These are phyloP conservation scores for Mycena vulgaris DNA, from an alignment of 768 basidiomycete species.

Conservation along the genomic window DNA sequence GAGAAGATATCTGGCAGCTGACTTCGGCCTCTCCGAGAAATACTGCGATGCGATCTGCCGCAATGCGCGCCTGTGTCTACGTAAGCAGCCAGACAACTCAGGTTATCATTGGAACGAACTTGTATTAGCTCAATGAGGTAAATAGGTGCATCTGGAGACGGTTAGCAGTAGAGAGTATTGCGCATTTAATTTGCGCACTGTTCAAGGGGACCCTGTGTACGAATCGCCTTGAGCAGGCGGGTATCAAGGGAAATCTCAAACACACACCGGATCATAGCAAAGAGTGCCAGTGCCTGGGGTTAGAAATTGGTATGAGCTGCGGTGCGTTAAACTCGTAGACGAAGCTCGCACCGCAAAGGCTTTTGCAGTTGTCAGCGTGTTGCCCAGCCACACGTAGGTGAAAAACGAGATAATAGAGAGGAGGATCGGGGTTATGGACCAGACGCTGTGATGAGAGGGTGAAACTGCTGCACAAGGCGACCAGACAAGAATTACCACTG, in stretches of 20 bases:
- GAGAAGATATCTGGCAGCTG: constrained; percentile 73
- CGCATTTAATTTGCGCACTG: neutral
- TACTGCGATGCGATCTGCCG: constrained; percentile 78
- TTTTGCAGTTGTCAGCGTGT: constrained; percentile 81
- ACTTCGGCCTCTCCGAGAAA: constrained; percentile 84
- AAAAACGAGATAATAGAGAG: constrained; percentile 89
- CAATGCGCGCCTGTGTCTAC: constrained; percentile 67
- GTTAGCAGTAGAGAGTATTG: neutral
- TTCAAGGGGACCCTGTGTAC: constrained; percentile 21
- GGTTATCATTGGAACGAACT: constrained; percentile 42
- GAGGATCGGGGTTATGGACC: constrained; percentile 83
- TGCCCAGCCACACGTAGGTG: constrained; percentile 77
- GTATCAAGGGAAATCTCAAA: neutral
- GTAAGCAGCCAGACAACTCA: neutral
- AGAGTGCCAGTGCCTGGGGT: constrained; percentile 79
- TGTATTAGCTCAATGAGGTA: constrained; percentile 87
- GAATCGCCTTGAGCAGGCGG: neutral
- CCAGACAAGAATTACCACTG: constrained; percentile 4
- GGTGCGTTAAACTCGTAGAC: too few species aligned
- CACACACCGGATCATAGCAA: constrained; percentile 81
- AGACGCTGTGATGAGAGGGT: constrained; percentile 47
- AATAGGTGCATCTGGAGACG: constrained; percentile 68
- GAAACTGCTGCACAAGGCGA: neutral
- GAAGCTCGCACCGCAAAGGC: constrained; percentile 82
- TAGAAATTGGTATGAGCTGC: neutral